A percentile compares a stretch with the other conserved stretches of the same genome.
Conservation (phyloP, 371 early-diverging fungal genomes). For the Thermomucor indicae-seudaticae region DNA sequence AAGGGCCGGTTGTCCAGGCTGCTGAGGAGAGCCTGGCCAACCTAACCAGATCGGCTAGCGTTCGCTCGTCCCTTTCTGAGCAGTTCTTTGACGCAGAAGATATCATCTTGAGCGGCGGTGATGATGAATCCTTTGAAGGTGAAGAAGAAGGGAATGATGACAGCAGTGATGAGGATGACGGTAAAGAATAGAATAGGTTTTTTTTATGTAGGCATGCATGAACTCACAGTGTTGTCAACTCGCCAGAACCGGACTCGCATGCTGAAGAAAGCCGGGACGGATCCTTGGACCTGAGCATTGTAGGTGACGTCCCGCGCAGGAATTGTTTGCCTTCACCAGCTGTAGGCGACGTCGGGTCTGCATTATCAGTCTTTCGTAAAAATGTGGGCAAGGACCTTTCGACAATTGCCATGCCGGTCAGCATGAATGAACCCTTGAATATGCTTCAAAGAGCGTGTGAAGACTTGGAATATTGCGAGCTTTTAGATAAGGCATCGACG, state of each 20-base stretch:
- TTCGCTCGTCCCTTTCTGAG: constrained; percentile 28
- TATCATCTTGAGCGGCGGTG: constrained; percentile 25
- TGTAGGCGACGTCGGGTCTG: constrained; percentile 70
- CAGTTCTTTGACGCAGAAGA: constrained; percentile 67
- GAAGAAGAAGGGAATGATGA: constrained; percentile 15
- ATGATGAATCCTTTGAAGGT: constrained; percentile 21
- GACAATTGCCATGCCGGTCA: constrained; percentile 89
- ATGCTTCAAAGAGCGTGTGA: constrained; percentile 85
- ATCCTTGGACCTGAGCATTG: constrained; percentile 6
- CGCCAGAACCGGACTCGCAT: too few relatives aligned
- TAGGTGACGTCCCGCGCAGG: constrained; percentile 40
- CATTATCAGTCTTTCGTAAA: constrained; percentile 80
- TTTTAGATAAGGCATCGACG: constrained; percentile 71
- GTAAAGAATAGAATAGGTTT: too few relatives aligned
- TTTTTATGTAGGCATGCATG: background rate
- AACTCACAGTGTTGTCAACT: too few relatives aligned
- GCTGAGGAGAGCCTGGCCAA: background rate
- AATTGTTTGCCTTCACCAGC: constrained; percentile 63
- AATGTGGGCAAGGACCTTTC: constrained; percentile 93
- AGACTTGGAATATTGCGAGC: constrained; percentile 81
- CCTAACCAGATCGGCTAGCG: background rate
- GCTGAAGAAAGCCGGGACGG: constrained; percentile 4
- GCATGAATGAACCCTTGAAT: constrained; percentile 90
- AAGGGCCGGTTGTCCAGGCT: background rate
- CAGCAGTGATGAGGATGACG: constrained; percentile 27